phyloP scores from a whole-genome alignment of 257 asterid species.

The Ligustrum vulgare region DNA sequence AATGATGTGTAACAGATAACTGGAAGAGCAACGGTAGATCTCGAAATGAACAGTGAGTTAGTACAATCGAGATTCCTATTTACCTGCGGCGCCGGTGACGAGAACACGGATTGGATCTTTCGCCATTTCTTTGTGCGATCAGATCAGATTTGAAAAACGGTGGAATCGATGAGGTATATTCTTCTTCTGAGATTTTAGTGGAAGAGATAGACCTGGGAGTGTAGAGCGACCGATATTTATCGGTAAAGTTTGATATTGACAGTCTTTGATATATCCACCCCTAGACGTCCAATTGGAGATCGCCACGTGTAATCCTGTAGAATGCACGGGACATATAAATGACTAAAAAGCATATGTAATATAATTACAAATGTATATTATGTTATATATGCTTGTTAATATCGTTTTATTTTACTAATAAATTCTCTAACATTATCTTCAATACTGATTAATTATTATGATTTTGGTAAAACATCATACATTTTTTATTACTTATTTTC shows the following conservation, averaged over 20 bases:
- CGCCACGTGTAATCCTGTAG: no score
- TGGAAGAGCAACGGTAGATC: constrained; percentile 16
- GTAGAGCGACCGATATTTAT: not conserved
- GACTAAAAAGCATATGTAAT: no score
- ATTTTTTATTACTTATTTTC: no score
- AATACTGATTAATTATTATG: no score
- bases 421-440: no score
- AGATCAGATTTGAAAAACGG: constrained; percentile 35
- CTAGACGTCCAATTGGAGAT: not conserved
- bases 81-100: constrained; percentile 93
- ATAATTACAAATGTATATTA: no score
- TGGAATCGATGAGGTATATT: constrained; percentile 15
- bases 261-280: no score
- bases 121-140: constrained; percentile 53
- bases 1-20: not conserved
- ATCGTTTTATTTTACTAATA: no score
- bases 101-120: constrained; percentile 80
- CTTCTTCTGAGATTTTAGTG: not conserved
- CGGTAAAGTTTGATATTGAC: not conserved
- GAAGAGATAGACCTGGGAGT: constrained; percentile 3
- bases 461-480: no score
- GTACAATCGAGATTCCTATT: not conserved
- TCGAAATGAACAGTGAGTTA: not conserved
- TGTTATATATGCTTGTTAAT: no score
- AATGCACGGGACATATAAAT: no score